Evolutionary conservation across 1,284 basidiomycete species (phyloP).

Genomic region (Rhodotorula sp.): DNA sequence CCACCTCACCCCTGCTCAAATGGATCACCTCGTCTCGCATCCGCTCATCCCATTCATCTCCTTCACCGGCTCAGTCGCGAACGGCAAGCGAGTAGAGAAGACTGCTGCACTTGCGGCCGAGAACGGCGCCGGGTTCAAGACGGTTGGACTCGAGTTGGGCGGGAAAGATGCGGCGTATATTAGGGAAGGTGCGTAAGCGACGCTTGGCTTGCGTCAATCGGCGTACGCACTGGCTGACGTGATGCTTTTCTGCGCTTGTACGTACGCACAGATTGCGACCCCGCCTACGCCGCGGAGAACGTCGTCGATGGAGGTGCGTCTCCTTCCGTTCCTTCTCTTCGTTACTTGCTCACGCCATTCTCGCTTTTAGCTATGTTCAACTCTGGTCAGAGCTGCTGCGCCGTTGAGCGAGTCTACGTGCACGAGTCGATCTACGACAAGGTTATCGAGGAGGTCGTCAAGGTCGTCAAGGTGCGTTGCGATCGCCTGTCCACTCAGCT

Average conservation of each 20-base stretch:
- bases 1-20: constrained; percentile 69
- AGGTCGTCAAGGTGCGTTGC: constrained; percentile 63
- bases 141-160: constrained; percentile 69
- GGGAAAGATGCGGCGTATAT: constrained; percentile 97
- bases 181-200: constrained; percentile 51
- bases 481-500: neutral
- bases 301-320: constrained; percentile 74
- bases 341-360: neutral
- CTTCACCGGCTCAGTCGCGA: constrained; percentile 80
- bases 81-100: constrained; percentile 50
- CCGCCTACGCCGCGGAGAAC: constrained; percentile 76
- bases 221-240: no score
- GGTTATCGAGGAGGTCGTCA: constrained; percentile 74
- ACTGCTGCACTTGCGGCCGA: constrained; percentile 50
- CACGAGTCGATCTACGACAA: constrained; percentile 76
- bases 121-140: constrained; percentile 63
- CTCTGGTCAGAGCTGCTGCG: constrained; percentile 88
- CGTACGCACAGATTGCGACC: constrained; percentile 63
- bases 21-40: constrained; percentile 65
- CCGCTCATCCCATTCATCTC: constrained; percentile 63
- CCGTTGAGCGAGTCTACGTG: constrained; percentile 88
- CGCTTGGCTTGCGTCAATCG: neutral
- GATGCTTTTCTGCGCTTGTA: neutral
- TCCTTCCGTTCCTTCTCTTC: neutral
- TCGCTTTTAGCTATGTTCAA: constrained; percentile 71